Evolutionary conservation across 306 rosid genomes (phyloP).

Genomic region (Comarum palustre): DNA sequence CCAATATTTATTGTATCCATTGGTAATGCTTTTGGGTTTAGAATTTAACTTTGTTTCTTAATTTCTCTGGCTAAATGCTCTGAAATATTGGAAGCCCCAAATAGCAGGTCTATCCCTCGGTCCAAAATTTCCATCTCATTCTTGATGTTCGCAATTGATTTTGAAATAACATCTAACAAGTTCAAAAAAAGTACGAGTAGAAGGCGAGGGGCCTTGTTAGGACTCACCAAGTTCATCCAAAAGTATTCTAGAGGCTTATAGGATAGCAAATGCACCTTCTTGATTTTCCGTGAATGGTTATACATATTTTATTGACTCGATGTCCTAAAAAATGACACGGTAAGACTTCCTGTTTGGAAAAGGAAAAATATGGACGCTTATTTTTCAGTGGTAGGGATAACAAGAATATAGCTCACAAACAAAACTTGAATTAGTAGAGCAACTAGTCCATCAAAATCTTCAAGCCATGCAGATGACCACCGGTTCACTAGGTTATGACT

Average conservation of each 20-base stretch:
- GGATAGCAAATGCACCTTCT: background rate
- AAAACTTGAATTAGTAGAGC: constrained; percentile 44
- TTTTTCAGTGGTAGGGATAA: constrained; percentile 13
- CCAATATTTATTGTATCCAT: background rate
- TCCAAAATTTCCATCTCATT: background rate
- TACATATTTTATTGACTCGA: background rate
- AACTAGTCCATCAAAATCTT: constrained; percentile 30
- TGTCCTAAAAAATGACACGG: background rate
- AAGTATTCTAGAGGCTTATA: background rate
- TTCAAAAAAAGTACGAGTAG: too few species aligned
- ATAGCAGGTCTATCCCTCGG: too few species aligned
- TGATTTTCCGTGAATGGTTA: background rate
- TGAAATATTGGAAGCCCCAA: background rate
- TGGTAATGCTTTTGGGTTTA: background rate
- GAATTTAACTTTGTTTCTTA: background rate
- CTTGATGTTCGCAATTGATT: background rate
- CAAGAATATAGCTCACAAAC: constrained; percentile 24
- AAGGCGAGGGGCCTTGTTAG: too few species aligned
- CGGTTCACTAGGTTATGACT: constrained; percentile 20
- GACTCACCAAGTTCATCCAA: background rate
- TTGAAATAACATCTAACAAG: background rate
- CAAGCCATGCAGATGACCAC: constrained; percentile 31
- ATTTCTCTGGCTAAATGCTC: background rate
- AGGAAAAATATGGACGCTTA: background rate
- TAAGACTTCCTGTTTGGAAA: background rate